A percentile compares a stretch with the other conserved stretches of the same genome.
Evolutionary conservation across 2,329 filamentous ascomycete species (phyloP).

Genomic region (Aspergillus calidoustus): DNA sequence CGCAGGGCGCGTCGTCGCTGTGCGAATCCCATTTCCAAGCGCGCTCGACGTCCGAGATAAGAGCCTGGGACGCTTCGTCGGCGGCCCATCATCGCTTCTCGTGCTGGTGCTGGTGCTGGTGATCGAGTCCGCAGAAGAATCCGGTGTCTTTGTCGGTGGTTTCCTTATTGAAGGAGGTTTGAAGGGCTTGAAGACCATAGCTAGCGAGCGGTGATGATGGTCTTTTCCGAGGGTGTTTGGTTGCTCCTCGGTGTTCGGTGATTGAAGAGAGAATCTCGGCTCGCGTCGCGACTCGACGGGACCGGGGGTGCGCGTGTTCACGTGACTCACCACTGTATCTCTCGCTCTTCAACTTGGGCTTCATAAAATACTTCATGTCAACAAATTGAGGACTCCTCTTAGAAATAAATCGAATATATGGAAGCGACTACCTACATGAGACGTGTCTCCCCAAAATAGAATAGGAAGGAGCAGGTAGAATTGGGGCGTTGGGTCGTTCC

Average conservation of each 20-base stretch:
- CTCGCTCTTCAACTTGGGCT: neutral
- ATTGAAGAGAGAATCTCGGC: neutral
- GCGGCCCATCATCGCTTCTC: slow-evolving; percentile 20
- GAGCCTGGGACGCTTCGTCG: slow-evolving; percentile 45
- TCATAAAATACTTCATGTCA: too few species aligned
- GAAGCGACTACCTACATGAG: too few species aligned
- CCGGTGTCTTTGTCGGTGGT: slow-evolving; percentile 10
- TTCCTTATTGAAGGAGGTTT: slow-evolving; percentile 50
- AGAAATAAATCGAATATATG: too few species aligned
- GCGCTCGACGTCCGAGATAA: slow-evolving; percentile 23
- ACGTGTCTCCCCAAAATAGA: too few species aligned
- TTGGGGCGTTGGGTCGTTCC: too few species aligned
- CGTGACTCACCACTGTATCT: neutral
- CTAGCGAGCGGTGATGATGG: slow-evolving; percentile 10
- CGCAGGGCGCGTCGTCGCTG: slow-evolving; percentile 16
- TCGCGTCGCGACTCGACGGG: neutral
- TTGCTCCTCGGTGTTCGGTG: neutral
- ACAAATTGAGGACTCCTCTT: too few species aligned
- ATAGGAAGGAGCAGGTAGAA: too few species aligned
- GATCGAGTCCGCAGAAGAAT: neutral
- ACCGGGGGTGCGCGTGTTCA: slow-evolving; percentile 6
- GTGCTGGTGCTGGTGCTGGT: neutral
- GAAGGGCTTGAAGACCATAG: slow-evolving; percentile 53
- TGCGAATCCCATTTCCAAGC: neutral
- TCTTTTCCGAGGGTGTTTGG: neutral